Evolutionary conservation across 495 filamentous ascomycete species (phyloP).

Genomic region (Penicillium coprophilum): DNA sequence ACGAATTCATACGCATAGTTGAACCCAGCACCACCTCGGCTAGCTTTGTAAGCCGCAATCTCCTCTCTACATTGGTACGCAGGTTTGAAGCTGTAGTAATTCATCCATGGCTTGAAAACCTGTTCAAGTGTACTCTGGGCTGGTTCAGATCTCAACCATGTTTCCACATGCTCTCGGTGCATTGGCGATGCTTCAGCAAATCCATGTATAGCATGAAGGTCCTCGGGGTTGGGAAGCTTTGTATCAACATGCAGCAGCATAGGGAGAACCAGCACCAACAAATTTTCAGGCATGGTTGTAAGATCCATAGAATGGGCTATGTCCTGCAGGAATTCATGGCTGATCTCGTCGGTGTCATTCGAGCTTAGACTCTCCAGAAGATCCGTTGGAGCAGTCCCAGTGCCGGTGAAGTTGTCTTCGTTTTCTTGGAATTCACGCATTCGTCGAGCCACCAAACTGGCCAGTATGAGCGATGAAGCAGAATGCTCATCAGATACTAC

Average conservation of each 20-base stretch:
- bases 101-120: neutral
- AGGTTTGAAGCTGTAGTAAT: neutral
- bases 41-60: neutral
- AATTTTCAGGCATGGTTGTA: neutral
- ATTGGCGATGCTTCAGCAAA: neutral
- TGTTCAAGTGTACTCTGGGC: neutral
- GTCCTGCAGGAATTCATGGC: neutral
- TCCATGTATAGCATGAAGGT: slow-evolving; percentile 1
- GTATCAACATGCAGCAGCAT: neutral
- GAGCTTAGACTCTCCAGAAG: neutral
- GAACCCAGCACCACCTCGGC: neutral
- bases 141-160: neutral
- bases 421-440: neutral
- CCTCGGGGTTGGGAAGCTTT: neutral
- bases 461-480: neutral
- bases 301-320: neutral
- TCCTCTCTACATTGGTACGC: neutral
- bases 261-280: neutral
- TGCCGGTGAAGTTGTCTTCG: neutral
- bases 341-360: neutral
- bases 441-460: neutral
- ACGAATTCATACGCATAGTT: neutral
- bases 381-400: neutral
- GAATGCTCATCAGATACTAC: neutral
- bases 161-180: neutral